Percentiles rank a stretch among this genome's conserved stretches.
Conservation (phyloP, 2,329 filamentous ascomycete species). For the Verruconis gallopava region DNA sequence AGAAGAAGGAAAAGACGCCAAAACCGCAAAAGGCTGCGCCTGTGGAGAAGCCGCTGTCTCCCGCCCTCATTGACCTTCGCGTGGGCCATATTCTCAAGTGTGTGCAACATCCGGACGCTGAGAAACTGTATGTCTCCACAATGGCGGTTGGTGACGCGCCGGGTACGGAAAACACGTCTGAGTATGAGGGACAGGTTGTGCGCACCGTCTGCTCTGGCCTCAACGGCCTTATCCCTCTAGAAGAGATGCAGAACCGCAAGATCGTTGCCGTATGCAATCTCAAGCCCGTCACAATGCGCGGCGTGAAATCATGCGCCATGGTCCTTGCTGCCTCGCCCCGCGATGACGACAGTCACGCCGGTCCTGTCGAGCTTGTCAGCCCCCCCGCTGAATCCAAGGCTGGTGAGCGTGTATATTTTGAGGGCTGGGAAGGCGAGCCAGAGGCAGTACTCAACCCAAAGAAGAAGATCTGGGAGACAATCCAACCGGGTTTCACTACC, state of each 20-base stretch:
- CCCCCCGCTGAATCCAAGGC: conserved; percentile 68
- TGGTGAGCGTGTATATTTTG: conserved; percentile 82
- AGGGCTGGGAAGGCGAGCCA: conserved; percentile 87
- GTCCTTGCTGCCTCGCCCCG: conserved; percentile 88
- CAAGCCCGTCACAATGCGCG: conserved; percentile 98
- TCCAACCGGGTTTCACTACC: conserved; percentile 93
- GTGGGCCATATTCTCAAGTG: conserved; percentile 97
- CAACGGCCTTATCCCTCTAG: conserved; percentile 81
- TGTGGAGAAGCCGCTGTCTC: conserved; percentile 63
- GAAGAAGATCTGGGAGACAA: conserved; percentile 98
- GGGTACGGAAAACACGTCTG: conserved; percentile 75
- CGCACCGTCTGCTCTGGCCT: conserved; percentile 95
- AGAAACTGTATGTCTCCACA: conserved; percentile 89
- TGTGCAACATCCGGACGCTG: conserved; percentile 88
- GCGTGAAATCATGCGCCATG: conserved; percentile 72
- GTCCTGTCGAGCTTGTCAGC: conserved; percentile 80
- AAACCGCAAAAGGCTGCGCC: conserved; percentile 52
- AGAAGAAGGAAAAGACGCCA: conserved; percentile 81
- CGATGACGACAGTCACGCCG: conserved; percentile 66
- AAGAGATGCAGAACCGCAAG: conserved; percentile 94
- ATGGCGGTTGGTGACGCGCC: conserved; percentile 86
- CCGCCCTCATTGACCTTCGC: conserved; percentile 80
- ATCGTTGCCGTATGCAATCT: conserved; percentile 94
- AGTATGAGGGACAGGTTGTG: conserved; percentile 82
- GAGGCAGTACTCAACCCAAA: conserved; percentile 94